Percentiles rank a stretch among this genome's conserved stretches.
These are phyloP conservation scores for Royoungia palumana DNA, from an alignment of 768 basidiomycete species.

Conservation along the genomic window DNA sequence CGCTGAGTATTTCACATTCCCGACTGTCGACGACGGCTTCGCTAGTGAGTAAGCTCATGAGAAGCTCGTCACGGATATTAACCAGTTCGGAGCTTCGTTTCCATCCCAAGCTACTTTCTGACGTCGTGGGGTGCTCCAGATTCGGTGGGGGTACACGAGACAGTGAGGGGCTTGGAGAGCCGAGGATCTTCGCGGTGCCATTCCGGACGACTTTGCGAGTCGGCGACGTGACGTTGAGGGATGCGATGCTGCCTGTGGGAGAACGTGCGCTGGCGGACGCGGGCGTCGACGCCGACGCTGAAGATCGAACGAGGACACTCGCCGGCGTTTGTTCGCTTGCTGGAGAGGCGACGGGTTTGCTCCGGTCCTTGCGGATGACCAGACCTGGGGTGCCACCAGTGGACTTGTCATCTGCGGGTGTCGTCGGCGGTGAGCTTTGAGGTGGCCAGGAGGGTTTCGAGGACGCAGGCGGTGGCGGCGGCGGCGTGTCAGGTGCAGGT, in stretches of 20 bases:
- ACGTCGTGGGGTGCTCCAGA: conserved; percentile 34
- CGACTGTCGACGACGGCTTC: conserved; percentile 94
- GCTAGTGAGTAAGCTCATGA: conserved; percentile 86
- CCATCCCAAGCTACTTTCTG: conserved; percentile 35
- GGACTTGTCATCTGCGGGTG: conserved; percentile 25
- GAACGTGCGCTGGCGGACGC: conserved; percentile 21
- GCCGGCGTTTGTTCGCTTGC: conserved; percentile 21
- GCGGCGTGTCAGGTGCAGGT: conserved; percentile 21
- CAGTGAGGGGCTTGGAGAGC: conserved; percentile 42
- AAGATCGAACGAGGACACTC: conserved; percentile 26
- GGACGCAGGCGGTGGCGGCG: conserved; percentile 24
- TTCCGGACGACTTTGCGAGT: conserved; percentile 15
- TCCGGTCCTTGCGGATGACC: conserved; percentile 53
- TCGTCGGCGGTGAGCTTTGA: conserved; percentile 35
- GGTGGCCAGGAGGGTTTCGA: conserved; percentile 47
- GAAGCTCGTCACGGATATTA: conserved; percentile 75
- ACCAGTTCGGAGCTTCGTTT: conserved; percentile 44
- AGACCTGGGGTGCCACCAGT: conserved; percentile 31
- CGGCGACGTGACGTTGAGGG: conserved; percentile 24
- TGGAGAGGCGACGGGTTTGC: conserved; percentile 29
- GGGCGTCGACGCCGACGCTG: conserved; percentile 21
- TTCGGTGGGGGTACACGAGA: conserved; percentile 31
- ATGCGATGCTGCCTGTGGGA: conserved; percentile 22
- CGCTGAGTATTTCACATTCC: conserved; percentile 69
- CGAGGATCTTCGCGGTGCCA: conserved; percentile 9